Conservation (phyloP, 768 basidiomycete species). For the Cytidiella melzeri region DNA sequence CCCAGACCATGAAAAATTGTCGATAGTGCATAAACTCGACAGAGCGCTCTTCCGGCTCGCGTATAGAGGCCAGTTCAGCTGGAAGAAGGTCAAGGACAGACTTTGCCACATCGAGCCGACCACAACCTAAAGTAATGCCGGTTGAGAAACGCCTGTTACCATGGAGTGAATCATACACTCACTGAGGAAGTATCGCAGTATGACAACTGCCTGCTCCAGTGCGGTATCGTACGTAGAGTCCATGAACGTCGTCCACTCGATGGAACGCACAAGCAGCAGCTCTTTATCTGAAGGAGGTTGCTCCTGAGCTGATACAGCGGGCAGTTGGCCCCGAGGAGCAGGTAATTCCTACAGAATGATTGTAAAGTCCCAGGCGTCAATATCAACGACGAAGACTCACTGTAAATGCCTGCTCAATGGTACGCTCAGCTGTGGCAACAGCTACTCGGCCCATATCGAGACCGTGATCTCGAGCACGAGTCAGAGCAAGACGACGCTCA, state of each 20-base stretch:
- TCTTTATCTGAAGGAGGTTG: slow-evolving; percentile 53
- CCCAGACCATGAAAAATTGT: slow-evolving; percentile 76
- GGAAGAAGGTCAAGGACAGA: slow-evolving; percentile 56
- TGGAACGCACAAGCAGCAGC: slow-evolving; percentile 67
- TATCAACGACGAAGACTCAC: slow-evolving; percentile 27
- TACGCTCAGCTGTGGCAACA: slow-evolving; percentile 69
- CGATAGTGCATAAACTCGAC: slow-evolving; percentile 76
- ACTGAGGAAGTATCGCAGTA: slow-evolving; percentile 89
- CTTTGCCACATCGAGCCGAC: slow-evolving; percentile 65
- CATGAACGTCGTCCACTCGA: slow-evolving; percentile 89
- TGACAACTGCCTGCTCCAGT: slow-evolving; percentile 80
- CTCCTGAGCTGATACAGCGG: slow-evolving; percentile 54
- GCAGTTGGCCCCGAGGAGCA: slow-evolving; percentile 47
- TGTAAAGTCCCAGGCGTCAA: slow-evolving; percentile 9
- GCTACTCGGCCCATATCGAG: slow-evolving; percentile 81
- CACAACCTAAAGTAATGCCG: slow-evolving; percentile 45
- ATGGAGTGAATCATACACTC: slow-evolving; percentile 19
- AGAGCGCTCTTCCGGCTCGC: slow-evolving; percentile 64
- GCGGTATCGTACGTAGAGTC: slow-evolving; percentile 72
- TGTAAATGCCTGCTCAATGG: slow-evolving; percentile 65
- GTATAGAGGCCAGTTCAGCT: slow-evolving; percentile 50
- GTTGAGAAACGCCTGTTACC: not conserved
- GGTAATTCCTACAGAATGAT: slow-evolving; percentile 44
- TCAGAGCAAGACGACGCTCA: slow-evolving; percentile 65
- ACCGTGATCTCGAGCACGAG: slow-evolving; percentile 76